Conservation (phyloP, 139 green algal genomes). For the Micromonas commoda region DNA sequence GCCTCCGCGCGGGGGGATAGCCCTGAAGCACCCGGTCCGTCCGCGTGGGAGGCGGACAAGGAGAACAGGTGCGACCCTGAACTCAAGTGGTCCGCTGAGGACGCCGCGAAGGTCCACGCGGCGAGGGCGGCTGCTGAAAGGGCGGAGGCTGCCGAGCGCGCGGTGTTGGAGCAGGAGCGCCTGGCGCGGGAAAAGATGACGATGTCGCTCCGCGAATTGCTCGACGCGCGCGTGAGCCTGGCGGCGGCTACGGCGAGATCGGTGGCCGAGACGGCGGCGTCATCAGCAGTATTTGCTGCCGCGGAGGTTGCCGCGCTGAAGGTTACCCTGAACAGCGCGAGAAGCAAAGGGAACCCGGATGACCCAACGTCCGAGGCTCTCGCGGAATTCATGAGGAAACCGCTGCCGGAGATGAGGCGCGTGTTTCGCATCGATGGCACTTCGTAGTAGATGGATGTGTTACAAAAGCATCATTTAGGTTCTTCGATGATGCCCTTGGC, state of each 20-base stretch:
- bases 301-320: not conserved
- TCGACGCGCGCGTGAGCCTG: not conserved
- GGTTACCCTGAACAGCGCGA: not conserved
- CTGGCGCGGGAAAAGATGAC: not conserved
- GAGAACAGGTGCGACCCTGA: too few relatives aligned
- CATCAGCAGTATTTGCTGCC: not conserved
- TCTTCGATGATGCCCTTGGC: too few relatives aligned
- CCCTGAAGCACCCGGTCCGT: too few relatives aligned
- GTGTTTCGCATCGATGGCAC: too few relatives aligned
- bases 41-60: too few relatives aligned
- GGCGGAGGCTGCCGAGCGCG: not conserved
- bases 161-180: not conserved
- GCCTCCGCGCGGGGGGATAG: too few relatives aligned
- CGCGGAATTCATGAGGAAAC: not conserved
- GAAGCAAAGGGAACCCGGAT: not conserved
- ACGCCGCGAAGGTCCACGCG: not conserved
- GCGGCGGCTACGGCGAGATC: not conserved
- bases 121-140: too few relatives aligned
- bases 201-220: not conserved
- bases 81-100: not conserved
- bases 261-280: not conserved
- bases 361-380: not conserved
- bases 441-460: too few relatives aligned
- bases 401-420: too few relatives aligned
- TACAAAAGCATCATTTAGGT: too few relatives aligned